These are phyloP conservation scores for Penicillium paxilli DNA, from an alignment of 495 filamentous ascomycete species.

Conservation along the genomic window DNA sequence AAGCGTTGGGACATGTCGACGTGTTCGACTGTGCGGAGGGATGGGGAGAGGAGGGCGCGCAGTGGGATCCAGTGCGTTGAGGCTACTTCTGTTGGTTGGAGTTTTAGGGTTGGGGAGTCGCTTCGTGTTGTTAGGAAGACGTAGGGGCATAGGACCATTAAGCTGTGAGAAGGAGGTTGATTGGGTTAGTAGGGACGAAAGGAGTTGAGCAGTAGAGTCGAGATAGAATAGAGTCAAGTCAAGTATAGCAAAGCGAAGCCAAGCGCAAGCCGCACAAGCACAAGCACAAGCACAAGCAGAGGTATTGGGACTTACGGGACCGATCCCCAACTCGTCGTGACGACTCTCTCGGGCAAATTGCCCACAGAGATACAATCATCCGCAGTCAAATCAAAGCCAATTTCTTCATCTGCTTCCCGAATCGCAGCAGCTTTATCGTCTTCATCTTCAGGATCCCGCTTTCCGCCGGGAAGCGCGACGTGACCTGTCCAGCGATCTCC, in stretches of 20 bases:
- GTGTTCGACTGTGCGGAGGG: slow-evolving; percentile 60
- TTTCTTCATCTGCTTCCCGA: slow-evolving; percentile 71
- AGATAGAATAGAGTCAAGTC: no score
- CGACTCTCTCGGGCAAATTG: slow-evolving; percentile 69
- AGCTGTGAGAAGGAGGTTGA: slow-evolving; percentile 32
- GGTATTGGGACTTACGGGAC: no score
- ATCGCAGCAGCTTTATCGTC: slow-evolving; percentile 66
- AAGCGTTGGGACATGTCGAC: slow-evolving; percentile 69
- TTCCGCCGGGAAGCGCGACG: slow-evolving; percentile 74
- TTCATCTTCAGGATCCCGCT: slow-evolving; percentile 66
- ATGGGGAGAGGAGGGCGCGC: slow-evolving; percentile 61
- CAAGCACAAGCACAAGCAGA: no score
- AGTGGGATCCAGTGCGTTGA: slow-evolving; percentile 79
- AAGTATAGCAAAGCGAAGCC: no score
- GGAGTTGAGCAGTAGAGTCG: no score
- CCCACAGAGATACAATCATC: slow-evolving; percentile 59
- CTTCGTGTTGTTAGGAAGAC: slow-evolving; percentile 64
- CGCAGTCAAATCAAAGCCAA: slow-evolving; percentile 62
- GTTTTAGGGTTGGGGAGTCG: slow-evolving; percentile 55
- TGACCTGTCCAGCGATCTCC: slow-evolving; percentile 79
- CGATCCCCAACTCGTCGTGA: slow-evolving; percentile 72
- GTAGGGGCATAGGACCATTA: slow-evolving; percentile 80
- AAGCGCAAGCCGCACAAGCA: no score
- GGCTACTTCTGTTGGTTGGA: slow-evolving; percentile 73
- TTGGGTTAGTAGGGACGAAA: no score